Percentiles rank a stretch among this genome's conserved stretches.
These are phyloP conservation scores for Colletotrichum lupini DNA, from an alignment of 2,329 filamentous ascomycete genomes.

Conservation along the genomic window DNA sequence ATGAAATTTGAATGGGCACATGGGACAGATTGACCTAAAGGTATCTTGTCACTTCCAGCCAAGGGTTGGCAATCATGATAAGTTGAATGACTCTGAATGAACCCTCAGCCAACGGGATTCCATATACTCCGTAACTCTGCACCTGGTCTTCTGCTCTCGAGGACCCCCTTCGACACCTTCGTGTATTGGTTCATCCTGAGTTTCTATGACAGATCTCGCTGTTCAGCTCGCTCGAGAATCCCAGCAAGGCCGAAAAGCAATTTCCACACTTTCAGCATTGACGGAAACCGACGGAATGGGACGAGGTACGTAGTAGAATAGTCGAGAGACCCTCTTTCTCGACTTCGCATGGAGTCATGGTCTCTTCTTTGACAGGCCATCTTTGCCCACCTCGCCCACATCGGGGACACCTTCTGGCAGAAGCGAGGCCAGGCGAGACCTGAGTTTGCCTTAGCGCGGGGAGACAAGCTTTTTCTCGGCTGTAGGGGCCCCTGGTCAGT, in stretches of 20 bases:
- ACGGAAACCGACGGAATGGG: neutral
- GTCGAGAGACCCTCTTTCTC: neutral
- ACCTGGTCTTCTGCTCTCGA: neutral
- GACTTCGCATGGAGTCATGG: neutral
- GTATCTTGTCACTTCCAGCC: neutral
- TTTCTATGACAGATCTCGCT: neutral
- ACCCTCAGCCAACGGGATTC: neutral
- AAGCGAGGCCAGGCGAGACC: slow-evolving; percentile 4
- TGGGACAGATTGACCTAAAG: no score
- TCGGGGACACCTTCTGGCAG: neutral
- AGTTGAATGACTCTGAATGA: neutral
- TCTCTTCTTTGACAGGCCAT: neutral
- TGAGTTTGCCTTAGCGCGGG: slow-evolving; percentile 13
- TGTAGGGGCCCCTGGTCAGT: slow-evolving; percentile 20
- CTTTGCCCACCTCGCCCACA: neutral
- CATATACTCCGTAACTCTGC: neutral
- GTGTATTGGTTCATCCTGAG: neutral
- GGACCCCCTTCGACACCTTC: neutral
- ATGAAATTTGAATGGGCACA: neutral
- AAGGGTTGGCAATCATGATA: neutral
- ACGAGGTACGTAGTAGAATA: neutral
- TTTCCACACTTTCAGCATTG: neutral
- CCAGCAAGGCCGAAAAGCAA: neutral
- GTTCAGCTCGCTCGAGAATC: neutral
- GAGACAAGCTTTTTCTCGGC: slow-evolving; percentile 28